phyloP scores from a whole-genome alignment of 495 filamentous ascomycete genomes.

The Bathelium albidoporum region DNA sequence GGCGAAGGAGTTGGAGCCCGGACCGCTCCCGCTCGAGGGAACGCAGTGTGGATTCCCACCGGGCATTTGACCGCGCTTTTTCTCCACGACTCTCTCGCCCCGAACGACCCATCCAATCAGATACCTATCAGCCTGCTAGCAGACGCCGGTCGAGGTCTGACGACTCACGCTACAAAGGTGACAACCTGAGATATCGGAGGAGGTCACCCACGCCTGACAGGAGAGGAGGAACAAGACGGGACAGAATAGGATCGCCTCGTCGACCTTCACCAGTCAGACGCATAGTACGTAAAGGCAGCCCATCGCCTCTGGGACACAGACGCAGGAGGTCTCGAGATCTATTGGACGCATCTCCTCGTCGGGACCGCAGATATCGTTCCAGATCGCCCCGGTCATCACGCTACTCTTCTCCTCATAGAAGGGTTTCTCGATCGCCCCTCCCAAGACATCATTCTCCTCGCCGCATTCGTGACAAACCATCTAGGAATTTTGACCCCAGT shows the following conservation, averaged over 20 bases:
- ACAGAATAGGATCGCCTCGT: slow-evolving; percentile 14
- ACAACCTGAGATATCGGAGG: slow-evolving; percentile 12
- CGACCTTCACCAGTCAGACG: slow-evolving; percentile 17
- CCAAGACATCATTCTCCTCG: not conserved
- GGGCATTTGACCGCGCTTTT: slow-evolving; percentile 19
- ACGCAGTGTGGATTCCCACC: slow-evolving; percentile 7
- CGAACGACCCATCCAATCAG: slow-evolving; percentile 20
- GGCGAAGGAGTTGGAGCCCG: slow-evolving; percentile 22
- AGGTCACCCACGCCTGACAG: slow-evolving; percentile 17
- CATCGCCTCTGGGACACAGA: slow-evolving; percentile 13
- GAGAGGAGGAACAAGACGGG: slow-evolving; percentile 11
- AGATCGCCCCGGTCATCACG: not conserved
- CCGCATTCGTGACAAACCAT: not conserved
- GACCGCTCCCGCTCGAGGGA: slow-evolving; percentile 19
- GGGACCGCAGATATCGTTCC: slow-evolving; percentile 4
- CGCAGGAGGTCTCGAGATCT: slow-evolving; percentile 12
- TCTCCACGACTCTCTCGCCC: slow-evolving; percentile 20
- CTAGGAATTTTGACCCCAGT: not conserved
- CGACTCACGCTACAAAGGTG: slow-evolving; percentile 22
- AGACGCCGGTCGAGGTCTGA: slow-evolving; percentile 25
- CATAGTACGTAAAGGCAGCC: slow-evolving; percentile 10
- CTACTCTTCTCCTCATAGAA: slow-evolving; percentile 1
- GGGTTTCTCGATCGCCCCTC: not conserved
- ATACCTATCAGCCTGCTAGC: slow-evolving; percentile 20
- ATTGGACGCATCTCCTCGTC: not conserved